phyloP scores from a whole-genome alignment of 257 asterid genomes.

The Solanum megistacrolobum region DNA sequence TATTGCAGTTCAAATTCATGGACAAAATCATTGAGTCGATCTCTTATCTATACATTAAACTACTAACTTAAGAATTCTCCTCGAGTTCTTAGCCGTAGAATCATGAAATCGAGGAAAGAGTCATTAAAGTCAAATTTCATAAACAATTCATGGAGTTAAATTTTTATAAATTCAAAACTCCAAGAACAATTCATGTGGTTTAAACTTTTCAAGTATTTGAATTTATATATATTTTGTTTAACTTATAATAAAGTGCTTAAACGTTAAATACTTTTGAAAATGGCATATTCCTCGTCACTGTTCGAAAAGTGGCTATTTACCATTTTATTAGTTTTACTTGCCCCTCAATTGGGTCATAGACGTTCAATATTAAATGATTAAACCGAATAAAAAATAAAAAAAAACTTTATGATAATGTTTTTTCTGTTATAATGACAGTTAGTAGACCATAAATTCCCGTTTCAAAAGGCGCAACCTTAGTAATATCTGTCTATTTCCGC shows the following conservation, averaged over 20 bases:
- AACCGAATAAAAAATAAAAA: not conserved
- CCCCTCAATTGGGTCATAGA: not conserved
- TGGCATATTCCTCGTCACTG: not conserved
- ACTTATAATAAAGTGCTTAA: not conserved
- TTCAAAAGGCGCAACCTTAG: conserved; percentile 9
- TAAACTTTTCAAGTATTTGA: too few species aligned
- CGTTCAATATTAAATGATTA: not conserved
- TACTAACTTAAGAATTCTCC: not conserved
- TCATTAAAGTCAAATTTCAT: too few species aligned
- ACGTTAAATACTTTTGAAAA: not conserved
- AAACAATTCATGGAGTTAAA: too few species aligned
- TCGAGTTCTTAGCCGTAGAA: too few species aligned
- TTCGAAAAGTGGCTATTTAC: not conserved
- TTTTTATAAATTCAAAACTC: too few species aligned
- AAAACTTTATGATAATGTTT: not conserved
- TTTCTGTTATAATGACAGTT: not conserved
- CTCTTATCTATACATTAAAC: not conserved
- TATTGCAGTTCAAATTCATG: not conserved
- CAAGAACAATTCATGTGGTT: too few species aligned
- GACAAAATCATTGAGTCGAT: not conserved
- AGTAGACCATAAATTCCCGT: conserved; percentile 7
- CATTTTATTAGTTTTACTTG: not conserved
- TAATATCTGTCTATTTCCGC: conserved; percentile 4
- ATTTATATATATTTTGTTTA: not conserved
- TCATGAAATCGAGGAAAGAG: too few species aligned